Percentiles rank a stretch among this genome's conserved stretches.
Conservation (phyloP, 768 basidiomycete species). For the Sporobolomyces phaffii region DNA sequence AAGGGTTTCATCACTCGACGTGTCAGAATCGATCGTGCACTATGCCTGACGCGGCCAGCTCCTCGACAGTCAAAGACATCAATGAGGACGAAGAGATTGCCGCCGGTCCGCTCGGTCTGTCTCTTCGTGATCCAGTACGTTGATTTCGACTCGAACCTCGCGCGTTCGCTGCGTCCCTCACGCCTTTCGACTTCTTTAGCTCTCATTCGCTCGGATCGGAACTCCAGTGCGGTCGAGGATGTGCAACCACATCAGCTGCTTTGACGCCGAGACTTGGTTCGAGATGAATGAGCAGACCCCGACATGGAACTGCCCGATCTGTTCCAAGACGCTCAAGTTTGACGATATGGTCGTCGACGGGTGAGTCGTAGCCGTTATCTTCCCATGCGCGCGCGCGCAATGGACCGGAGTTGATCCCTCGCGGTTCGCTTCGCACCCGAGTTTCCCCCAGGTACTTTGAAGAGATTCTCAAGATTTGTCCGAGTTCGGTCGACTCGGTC, state of each 20-base stretch:
- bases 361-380: conserved; percentile 51
- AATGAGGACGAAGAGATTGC: conserved; percentile 76
- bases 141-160: neutral
- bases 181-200: conserved; percentile 52
- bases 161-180: conserved; percentile 6
- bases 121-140: conserved; percentile 86
- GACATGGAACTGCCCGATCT: conserved; percentile 90
- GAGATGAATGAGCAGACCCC: conserved; percentile 94
- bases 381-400: too few relatives aligned
- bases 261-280: conserved; percentile 90
- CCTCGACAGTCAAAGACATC: conserved; percentile 5
- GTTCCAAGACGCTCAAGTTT: conserved; percentile 67
- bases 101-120: conserved; percentile 81
- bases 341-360: conserved; percentile 88
- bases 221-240: conserved; percentile 78
- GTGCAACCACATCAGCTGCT: conserved; percentile 89
- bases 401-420: too few relatives aligned
- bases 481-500: conserved; percentile 81
- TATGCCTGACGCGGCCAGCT: too few relatives aligned
- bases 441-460: conserved; percentile 66
- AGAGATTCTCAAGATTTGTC: conserved; percentile 68
- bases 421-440: too few relatives aligned
- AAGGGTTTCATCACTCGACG: neutral
- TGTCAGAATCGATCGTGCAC: too few relatives aligned
- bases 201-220: conserved; percentile 77